Percentiles rank a stretch among this genome's conserved stretches.
phyloP scores from a whole-genome alignment of 164 flowering plant species.

The Amborella trichopoda region DNA sequence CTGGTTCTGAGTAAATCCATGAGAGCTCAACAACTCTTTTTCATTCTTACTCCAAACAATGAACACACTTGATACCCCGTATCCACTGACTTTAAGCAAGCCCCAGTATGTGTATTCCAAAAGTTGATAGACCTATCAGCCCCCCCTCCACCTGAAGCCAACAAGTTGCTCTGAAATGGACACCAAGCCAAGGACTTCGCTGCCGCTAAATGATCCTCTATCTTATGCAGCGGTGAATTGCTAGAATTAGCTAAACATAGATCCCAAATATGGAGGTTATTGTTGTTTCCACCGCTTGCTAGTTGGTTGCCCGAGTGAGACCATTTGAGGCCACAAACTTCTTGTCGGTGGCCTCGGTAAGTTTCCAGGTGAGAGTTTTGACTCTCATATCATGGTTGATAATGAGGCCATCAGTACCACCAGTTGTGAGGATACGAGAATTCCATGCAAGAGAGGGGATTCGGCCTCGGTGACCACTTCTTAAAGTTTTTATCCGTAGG shows the following conservation, averaged over 20 bases:
- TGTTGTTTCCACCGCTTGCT: background rate
- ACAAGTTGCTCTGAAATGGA: background rate
- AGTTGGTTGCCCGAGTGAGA: background rate
- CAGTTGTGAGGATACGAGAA: too few relatives aligned
- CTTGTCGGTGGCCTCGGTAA: background rate
- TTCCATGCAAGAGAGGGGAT: too few relatives aligned
- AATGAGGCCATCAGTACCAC: too few relatives aligned
- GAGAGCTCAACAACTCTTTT: background rate
- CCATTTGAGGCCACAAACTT: background rate
- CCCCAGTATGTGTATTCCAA: background rate
- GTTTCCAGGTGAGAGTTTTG: too few relatives aligned
- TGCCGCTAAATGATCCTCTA: background rate
- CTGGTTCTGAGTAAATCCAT: background rate
- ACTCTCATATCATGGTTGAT: too few relatives aligned
- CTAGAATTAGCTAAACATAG: background rate
- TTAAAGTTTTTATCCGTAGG: too few relatives aligned
- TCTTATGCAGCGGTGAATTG: background rate
- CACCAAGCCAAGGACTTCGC: background rate
- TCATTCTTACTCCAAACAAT: background rate
- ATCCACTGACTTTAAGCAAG: slow-evolving; percentile 1
- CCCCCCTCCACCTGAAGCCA: background rate
- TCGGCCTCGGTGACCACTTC: too few relatives aligned
- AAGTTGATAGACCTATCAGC: background rate
- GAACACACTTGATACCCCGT: background rate
- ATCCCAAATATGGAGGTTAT: background rate